phyloP scores from a whole-genome alignment of 2,329 filamentous ascomycete genomes.

The Shiraia bambusicola region DNA sequence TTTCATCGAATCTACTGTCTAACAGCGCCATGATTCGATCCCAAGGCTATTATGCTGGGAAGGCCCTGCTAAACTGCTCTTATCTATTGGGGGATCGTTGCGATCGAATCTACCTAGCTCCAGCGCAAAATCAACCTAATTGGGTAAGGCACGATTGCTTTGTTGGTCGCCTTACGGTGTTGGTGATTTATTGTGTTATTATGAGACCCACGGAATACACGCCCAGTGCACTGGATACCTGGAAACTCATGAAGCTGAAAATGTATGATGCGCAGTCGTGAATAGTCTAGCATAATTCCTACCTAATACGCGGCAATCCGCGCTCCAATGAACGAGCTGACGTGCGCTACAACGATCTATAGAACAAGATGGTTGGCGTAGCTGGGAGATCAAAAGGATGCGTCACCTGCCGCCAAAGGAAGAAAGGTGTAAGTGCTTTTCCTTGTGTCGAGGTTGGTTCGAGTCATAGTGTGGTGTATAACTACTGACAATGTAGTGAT shows the following conservation, averaged over 20 bases:
- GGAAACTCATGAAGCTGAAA: neutral
- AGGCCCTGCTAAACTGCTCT: no score
- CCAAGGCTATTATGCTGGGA: no score
- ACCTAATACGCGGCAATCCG: neutral
- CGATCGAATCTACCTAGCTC: neutral
- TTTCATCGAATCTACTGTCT: no score
- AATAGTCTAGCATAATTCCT: no score
- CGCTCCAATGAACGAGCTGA: neutral
- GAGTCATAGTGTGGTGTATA: neutral
- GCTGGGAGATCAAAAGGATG: constrained; percentile 39
- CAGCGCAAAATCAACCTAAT: constrained; percentile 11
- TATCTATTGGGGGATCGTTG: no score
- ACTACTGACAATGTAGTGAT: constrained; percentile 52
- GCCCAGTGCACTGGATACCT: no score
- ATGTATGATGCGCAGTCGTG: neutral
- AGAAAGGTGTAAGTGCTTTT: constrained; percentile 56
- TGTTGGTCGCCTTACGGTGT: neutral
- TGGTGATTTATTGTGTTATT: neutral
- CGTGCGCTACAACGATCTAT: neutral
- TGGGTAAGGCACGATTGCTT: constrained; percentile 1
- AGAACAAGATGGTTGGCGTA: constrained; percentile 23
- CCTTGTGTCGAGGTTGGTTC: neutral
- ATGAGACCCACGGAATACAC: no score
- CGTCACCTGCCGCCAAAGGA: constrained; percentile 41
- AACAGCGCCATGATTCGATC: no score